These are phyloP conservation scores for Liquidambar formosana DNA, from an alignment of 164 flowering plant genomes.

Conservation along the genomic window DNA sequence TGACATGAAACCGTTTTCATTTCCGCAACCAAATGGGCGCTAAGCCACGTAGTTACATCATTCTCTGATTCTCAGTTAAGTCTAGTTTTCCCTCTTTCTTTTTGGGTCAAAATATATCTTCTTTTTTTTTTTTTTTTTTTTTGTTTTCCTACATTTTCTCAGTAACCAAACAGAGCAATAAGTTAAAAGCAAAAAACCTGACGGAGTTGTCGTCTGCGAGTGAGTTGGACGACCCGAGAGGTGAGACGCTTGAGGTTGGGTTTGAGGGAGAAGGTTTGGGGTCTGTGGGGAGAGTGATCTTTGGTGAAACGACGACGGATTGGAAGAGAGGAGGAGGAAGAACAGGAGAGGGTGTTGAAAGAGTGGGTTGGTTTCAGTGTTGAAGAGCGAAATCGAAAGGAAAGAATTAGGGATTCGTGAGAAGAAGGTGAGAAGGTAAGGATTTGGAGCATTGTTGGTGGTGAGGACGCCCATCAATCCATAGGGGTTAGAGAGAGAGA, in stretches of 20 bases:
- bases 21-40: too few relatives aligned
- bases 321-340: slow-evolving; percentile 14
- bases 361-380: background rate
- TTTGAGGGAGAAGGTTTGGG: slow-evolving; percentile 10
- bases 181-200: slow-evolving; percentile 37
- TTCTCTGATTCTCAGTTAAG: too few relatives aligned
- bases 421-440: slow-evolving; percentile 19
- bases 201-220: slow-evolving; percentile 53
- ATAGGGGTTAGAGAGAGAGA: too few relatives aligned
- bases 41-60: too few relatives aligned
- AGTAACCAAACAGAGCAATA: background rate
- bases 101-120: too few relatives aligned
- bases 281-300: slow-evolving; percentile 5
- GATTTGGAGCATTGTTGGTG: slow-evolving; percentile 26
- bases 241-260: slow-evolving; percentile 58
- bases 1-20: too few relatives aligned
- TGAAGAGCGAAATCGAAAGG: slow-evolving; percentile 13
- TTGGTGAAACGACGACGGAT: slow-evolving; percentile 21
- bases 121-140: too few relatives aligned
- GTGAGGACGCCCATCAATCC: background rate
- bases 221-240: slow-evolving; percentile 62
- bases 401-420: slow-evolving; percentile 7
- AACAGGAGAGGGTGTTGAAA: background rate
- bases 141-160: too few relatives aligned
- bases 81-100: too few relatives aligned